Evolutionary conservation across 2,329 filamentous ascomycete species (phyloP).

Genomic region (Colletotrichum melonis): DNA sequence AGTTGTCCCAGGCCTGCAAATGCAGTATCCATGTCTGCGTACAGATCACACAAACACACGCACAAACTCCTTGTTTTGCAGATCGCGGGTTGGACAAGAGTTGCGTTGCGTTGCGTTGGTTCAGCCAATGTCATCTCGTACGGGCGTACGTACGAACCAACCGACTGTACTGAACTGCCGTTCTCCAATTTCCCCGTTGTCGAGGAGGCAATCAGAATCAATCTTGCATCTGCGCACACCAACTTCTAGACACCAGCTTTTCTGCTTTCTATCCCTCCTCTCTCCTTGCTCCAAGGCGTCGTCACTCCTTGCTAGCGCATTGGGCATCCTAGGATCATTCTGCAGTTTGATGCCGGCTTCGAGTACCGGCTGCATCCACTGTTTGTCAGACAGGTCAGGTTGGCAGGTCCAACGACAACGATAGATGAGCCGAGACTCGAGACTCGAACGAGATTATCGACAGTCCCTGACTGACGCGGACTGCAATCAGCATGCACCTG

Average conservation of each 20-base stretch:
- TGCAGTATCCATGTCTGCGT: constrained; percentile 16
- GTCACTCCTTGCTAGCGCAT: not conserved
- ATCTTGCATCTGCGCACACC: not conserved
- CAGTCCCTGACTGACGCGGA: constrained; percentile 11
- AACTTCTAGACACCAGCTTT: not conserved
- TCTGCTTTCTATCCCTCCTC: not conserved
- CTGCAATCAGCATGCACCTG: constrained; percentile 12
- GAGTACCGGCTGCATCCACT: constrained; percentile 17
- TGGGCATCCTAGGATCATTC: not conserved
- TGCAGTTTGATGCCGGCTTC: not conserved
- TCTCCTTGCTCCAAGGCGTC: not conserved
- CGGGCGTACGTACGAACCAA: constrained; percentile 1
- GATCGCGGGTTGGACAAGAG: constrained; percentile 12
- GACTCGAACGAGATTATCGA: constrained; percentile 9
- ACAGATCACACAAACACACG: not conserved
- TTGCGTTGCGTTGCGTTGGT: not conserved
- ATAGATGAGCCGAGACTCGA: not conserved
- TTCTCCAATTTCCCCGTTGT: not conserved
- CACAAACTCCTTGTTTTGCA: constrained; percentile 26
- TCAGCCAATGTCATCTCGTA: not conserved
- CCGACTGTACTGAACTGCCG: not conserved
- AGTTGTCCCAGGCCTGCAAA: constrained; percentile 3
- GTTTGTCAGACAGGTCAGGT: not conserved
- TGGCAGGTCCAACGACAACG: not conserved
- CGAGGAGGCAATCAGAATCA: not conserved